Evolutionary conservation across 2,329 filamentous ascomycete genomes (phyloP), one percentile per base, ranked within the genome.

Genomic region (Intubia oerlemansii): DNA sequence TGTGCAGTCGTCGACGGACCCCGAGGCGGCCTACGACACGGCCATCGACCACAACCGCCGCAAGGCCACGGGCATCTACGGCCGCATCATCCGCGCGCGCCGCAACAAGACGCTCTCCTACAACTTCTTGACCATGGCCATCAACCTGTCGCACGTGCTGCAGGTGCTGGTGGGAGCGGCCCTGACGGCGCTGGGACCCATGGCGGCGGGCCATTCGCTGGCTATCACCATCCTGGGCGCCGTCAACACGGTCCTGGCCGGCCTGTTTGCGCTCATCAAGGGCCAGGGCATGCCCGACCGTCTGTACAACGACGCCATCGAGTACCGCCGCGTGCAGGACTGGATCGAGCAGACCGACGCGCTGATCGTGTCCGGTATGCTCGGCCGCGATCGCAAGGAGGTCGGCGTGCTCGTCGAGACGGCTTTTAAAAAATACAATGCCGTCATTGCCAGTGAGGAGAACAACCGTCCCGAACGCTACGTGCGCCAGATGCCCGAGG

Each of bases 161-260:
- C 57, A 63, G 35, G 50, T 63, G 24, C 40, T 62, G 22, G 48
- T 60, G 26, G 57, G 55, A 4, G 58, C 58, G 0, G 46, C 47
- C 0, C 44, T 64, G 10, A 59, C 58, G 2, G 50, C 54, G 0
- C 43, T 62, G 7, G 57, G 59, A 0, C 48, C 58, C 0, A 41
- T 42, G 0, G 50, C 57, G 11, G 51, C 59, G 3, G 48, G 57
- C 11, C 57, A 71, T 36, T 44, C 62, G 12, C 50, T 56, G 13
- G 27, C 41, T 10, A 63, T 75, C 42, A 66, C 64, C 8, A 44
- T 63, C 1, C 49, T 75, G 1, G 69, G 71, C 4, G 66, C 66
- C 1, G 43, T 66, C 9, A 76, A 75, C 39, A 72, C 66, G 3
- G 46, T 69, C 4, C 53, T 73, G 5, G 70, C 70, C 1, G 69